Conservation (phyloP, 2,329 filamentous ascomycete genomes). For the Alternaria sp. region DNA sequence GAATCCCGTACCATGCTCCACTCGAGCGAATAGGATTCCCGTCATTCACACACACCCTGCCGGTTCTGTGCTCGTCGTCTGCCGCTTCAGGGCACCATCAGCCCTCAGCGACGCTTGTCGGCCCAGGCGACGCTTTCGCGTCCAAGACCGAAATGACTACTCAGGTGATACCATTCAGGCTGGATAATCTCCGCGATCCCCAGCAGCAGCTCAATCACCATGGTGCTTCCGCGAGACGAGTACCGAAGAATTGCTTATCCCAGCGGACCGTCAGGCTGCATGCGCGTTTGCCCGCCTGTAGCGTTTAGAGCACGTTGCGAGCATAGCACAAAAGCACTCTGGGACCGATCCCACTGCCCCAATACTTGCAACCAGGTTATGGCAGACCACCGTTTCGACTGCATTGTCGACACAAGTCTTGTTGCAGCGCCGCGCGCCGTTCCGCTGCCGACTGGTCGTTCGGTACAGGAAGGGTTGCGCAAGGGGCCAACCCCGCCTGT, state of each 20-base stretch:
- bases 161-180: constrained; percentile 4
- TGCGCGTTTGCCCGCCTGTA: constrained; percentile 17
- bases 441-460: constrained; percentile 23
- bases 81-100: constrained; percentile 5
- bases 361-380: constrained; percentile 4
- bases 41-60: constrained; percentile 1
- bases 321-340: neutral
- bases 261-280: constrained; percentile 20
- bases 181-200: constrained; percentile 25
- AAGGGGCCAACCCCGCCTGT: constrained; percentile 2
- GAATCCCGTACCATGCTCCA: constrained; percentile 14
- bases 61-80: constrained; percentile 15
- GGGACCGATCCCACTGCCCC: constrained; percentile 3
- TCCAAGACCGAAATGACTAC: constrained; percentile 18
- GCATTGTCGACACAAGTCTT: constrained; percentile 18
- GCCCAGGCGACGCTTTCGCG: constrained; percentile 23
- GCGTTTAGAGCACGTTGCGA: constrained; percentile 5
- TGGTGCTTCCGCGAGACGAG: constrained; percentile 30
- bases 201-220: constrained; percentile 15
- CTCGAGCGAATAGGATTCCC: constrained; percentile 12
- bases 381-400: constrained; percentile 18
- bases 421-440: constrained; percentile 31
- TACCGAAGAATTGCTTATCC: constrained; percentile 16
- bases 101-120: constrained; percentile 13
- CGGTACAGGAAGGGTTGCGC: constrained; percentile 10